Conservation (phyloP, 352 stramenopile genomes). For the Phytopythium mirpurense region DNA sequence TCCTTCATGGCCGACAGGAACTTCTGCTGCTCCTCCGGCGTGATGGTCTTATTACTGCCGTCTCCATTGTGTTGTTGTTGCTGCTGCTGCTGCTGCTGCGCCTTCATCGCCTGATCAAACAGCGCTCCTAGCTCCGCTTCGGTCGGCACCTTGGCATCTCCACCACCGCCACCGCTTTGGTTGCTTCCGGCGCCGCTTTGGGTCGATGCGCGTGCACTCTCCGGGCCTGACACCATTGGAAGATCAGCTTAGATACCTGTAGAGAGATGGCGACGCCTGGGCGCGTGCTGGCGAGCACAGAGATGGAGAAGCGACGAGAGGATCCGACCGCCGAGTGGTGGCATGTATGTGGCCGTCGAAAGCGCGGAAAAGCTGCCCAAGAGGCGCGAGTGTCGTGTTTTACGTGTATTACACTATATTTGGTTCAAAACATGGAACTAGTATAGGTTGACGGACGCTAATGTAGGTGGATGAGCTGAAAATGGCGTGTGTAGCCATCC, state of each 20-base stretch:
- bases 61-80: constrained; percentile 2
- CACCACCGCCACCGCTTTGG: background rate
- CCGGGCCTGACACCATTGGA: background rate
- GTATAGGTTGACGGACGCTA: no score
- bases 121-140: constrained; percentile 42
- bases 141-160: constrained; percentile 8
- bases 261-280: background rate
- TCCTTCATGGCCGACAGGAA: constrained; percentile 90
- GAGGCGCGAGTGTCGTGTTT: background rate
- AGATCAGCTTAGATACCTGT: background rate
- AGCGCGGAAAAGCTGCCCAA: background rate
- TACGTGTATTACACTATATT: background rate
- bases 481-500: constrained; percentile 4
- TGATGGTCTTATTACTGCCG: constrained; percentile 13
- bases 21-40: constrained; percentile 56
- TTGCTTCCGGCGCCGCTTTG: background rate
- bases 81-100: no score
- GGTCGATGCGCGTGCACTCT: background rate
- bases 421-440: no score
- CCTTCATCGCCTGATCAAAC: constrained; percentile 47
- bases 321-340: constrained; percentile 1
- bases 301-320: background rate
- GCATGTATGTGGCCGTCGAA: background rate
- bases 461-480: background rate
- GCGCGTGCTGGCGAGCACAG: background rate